A percentile compares a stretch with the other conserved stretches of the same genome.
phyloP scores from a whole-genome alignment of 2,329 filamentous ascomycete species.

The Fusarium dlaminii region DNA sequence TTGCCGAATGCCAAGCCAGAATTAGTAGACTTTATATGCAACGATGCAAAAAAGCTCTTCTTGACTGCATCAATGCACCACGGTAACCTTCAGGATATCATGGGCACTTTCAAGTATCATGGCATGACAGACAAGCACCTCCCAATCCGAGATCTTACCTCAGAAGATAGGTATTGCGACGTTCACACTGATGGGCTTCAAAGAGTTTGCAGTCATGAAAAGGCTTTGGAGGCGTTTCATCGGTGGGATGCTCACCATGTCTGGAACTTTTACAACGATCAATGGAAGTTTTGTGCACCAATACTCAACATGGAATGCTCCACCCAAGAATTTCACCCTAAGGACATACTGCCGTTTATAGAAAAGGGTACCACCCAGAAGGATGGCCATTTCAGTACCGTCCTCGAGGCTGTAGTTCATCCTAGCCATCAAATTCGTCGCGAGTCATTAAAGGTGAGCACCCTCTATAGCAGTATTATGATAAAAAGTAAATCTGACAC shows the following conservation, averaged over 20 bases:
- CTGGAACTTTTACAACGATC: background rate
- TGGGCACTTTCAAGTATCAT: background rate
- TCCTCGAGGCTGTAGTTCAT: constrained; percentile 9
- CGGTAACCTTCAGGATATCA: background rate
- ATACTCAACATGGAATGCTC: background rate
- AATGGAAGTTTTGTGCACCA: constrained; percentile 7
- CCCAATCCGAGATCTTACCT: background rate
- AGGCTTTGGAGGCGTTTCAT: background rate
- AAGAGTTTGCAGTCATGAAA: background rate
- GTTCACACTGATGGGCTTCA: background rate
- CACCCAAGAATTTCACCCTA: background rate
- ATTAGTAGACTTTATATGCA: background rate
- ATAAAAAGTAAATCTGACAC: background rate
- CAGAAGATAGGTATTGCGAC: background rate
- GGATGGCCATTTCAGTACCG: constrained; percentile 24
- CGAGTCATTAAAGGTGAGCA: background rate
- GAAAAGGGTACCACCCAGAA: background rate
- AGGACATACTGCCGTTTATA: constrained; percentile 2
- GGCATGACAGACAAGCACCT: background rate
- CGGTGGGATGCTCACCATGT: background rate
- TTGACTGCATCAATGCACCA: background rate
- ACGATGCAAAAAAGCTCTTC: background rate
- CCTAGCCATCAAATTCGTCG: background rate
- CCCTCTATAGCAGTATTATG: background rate
- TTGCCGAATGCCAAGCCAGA: background rate